Evolutionary conservation across 1,284 basidiomycete genomes (phyloP).

Genomic region (Kwoniella shivajii): DNA sequence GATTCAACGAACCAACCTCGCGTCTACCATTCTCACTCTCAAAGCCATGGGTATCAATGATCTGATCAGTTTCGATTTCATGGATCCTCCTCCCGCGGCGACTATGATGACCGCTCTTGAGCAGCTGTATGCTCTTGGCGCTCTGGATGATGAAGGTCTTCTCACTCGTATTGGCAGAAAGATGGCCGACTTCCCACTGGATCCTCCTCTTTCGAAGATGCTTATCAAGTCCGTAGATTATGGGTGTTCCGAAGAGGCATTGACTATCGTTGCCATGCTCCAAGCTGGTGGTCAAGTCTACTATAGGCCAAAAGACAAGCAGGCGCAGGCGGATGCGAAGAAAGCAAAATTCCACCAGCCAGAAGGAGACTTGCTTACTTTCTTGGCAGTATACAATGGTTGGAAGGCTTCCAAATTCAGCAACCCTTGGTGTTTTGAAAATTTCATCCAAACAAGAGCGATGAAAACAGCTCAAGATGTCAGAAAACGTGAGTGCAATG

Average conservation of each 20-base stretch:
- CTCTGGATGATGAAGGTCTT: slow-evolving; percentile 93
- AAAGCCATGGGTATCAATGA: slow-evolving; percentile 99
- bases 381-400: slow-evolving; percentile 95
- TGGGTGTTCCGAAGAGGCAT: slow-evolving; percentile 94
- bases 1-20: slow-evolving; percentile 93
- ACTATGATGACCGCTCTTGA: slow-evolving; percentile 90
- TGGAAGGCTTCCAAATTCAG: slow-evolving; percentile 96
- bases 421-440: slow-evolving; percentile 96
- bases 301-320: slow-evolving; percentile 98
- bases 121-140: slow-evolving; percentile 89
- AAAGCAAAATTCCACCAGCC: slow-evolving; percentile 98
- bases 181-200: slow-evolving; percentile 99
- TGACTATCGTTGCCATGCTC: slow-evolving; percentile 97
- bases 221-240: slow-evolving; percentile 96
- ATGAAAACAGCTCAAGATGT: slow-evolving; percentile 98
- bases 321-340: slow-evolving; percentile 97
- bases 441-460: slow-evolving; percentile 95
- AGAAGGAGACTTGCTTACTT: slow-evolving; percentile 93
- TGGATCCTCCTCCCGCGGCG: slow-evolving; percentile 96
- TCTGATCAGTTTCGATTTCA: slow-evolving; percentile 96
- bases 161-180: slow-evolving; percentile 92
- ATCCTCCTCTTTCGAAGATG: slow-evolving; percentile 96
- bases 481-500: slow-evolving; percentile 65
- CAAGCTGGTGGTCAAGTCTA: slow-evolving; percentile 91
- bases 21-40: slow-evolving; percentile 89